A percentile compares a stretch with the other conserved stretches of the same genome.
Conservation (phyloP, 805 yeast genomes). For the Candida piceae region DNA sequence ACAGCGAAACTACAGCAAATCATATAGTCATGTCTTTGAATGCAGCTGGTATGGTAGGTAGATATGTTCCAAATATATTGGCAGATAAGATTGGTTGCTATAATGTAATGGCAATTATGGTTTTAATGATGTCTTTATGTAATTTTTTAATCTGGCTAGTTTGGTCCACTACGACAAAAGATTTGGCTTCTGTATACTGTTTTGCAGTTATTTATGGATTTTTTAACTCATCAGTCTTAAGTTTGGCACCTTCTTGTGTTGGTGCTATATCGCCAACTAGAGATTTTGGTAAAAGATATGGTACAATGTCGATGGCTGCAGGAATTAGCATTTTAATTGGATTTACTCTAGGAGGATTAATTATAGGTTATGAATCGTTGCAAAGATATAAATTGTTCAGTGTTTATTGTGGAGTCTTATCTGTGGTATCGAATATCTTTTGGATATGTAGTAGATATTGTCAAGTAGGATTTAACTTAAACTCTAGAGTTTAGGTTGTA, state of each 20-base stretch:
- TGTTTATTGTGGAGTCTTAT: slow-evolving; percentile 37
- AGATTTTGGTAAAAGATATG: slow-evolving; percentile 63
- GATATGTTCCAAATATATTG: slow-evolving; percentile 35
- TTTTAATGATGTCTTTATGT: slow-evolving; percentile 29
- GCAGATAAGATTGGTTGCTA: slow-evolving; percentile 40
- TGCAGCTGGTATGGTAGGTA: slow-evolving; percentile 33
- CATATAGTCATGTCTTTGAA: slow-evolving; percentile 36
- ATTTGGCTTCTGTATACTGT: slow-evolving; percentile 35
- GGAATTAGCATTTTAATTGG: slow-evolving; percentile 29
- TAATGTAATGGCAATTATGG: slow-evolving; percentile 38
- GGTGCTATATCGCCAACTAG: slow-evolving; percentile 51
- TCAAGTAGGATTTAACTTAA: slow-evolving; percentile 38
- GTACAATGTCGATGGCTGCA: slow-evolving; percentile 47
- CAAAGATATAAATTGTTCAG: slow-evolving; percentile 38
- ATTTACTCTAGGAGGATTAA: slow-evolving; percentile 41
- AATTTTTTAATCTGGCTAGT: slow-evolving; percentile 53
- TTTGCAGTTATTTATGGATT: slow-evolving; percentile 53
- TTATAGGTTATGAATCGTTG: slow-evolving; percentile 29
- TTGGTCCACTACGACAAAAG: slow-evolving; percentile 32
- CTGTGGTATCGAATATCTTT: slow-evolving; percentile 32
- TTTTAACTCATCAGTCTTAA: slow-evolving; percentile 50
- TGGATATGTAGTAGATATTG: slow-evolving; percentile 37
- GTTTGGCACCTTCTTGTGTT: slow-evolving; percentile 58
- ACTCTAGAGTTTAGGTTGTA: slow-evolving; percentile 4
- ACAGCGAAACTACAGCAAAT: slow-evolving; percentile 32